Evolutionary conservation across 2,329 filamentous ascomycete genomes (phyloP).

Genomic region (Helminthosporium solani): DNA sequence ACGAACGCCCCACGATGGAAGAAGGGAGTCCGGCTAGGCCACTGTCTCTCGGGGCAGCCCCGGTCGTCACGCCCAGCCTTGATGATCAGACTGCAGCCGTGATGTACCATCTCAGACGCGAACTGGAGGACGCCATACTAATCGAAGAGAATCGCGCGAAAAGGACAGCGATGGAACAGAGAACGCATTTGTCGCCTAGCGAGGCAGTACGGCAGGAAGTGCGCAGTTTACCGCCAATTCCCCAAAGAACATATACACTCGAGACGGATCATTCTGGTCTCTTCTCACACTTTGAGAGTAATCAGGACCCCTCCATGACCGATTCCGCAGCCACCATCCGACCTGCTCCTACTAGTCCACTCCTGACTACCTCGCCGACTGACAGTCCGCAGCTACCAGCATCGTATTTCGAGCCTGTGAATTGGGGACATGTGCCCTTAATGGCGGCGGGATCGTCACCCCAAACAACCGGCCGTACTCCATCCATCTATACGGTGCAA

Average conservation of each 20-base stretch:
- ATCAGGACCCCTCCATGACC: slow-evolving; percentile 7
- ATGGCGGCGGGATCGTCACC: slow-evolving; percentile 2
- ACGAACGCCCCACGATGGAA: slow-evolving; percentile 27
- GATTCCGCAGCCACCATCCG: slow-evolving; percentile 16
- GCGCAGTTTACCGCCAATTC: slow-evolving; percentile 24
- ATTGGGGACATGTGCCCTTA: slow-evolving; percentile 17
- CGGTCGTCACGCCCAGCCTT: slow-evolving; percentile 15
- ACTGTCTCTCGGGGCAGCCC: slow-evolving; percentile 23
- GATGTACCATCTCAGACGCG: slow-evolving; percentile 29
- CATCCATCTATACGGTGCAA: slow-evolving; percentile 22
- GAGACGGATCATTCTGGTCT: slow-evolving; percentile 23
- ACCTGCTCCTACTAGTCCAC: slow-evolving; percentile 11
- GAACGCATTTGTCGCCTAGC: slow-evolving; percentile 30
- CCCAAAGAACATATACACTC: slow-evolving; percentile 28
- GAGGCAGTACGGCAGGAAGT: slow-evolving; percentile 32
- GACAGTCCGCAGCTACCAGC: slow-evolving; percentile 15
- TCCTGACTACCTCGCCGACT: slow-evolving; percentile 14
- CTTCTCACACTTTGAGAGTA: slow-evolving; percentile 17
- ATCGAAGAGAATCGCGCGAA: slow-evolving; percentile 36
- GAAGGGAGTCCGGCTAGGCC: slow-evolving; percentile 16
- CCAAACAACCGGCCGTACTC: slow-evolving; percentile 7
- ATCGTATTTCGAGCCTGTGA: slow-evolving; percentile 16
- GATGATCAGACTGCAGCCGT: slow-evolving; percentile 30
- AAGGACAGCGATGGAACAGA: slow-evolving; percentile 22
- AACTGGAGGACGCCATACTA: slow-evolving; percentile 33